phyloP scores from a whole-genome alignment of 1,139 yeast genomes.

The Hanseniaspora gamundiae region DNA sequence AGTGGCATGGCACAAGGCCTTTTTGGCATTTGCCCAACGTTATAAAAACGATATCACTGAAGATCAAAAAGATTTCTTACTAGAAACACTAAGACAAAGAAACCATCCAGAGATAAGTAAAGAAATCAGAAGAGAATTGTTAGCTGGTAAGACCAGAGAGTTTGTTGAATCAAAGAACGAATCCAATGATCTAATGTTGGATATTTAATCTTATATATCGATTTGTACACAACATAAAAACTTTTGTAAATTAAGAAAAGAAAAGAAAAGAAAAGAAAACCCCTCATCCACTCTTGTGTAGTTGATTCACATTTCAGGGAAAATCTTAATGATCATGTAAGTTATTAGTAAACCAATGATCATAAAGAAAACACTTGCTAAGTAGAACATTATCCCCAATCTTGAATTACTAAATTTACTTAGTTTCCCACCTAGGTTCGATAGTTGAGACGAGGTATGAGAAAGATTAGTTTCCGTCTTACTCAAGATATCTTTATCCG shows the following conservation, averaged over 20 bases:
- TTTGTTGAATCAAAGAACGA: conserved; percentile 16
- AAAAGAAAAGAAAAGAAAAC: no score
- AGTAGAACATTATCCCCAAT: conserved; percentile 24
- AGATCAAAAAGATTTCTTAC: conserved; percentile 86
- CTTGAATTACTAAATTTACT: conserved; percentile 23
- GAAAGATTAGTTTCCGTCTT: conserved; percentile 31
- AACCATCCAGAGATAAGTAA: conserved; percentile 85
- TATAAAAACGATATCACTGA: conserved; percentile 95
- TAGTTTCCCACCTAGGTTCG: conserved; percentile 20
- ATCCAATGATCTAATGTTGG: conserved; percentile 20
- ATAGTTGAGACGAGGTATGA: conserved; percentile 25
- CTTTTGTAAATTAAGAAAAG: no score
- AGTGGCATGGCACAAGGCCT: conserved; percentile 94
- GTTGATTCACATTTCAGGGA: conserved; percentile 30
- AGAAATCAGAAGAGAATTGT: conserved; percentile 83
- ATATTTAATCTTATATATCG: conserved; percentile 9
- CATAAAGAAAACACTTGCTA: conserved; percentile 20
- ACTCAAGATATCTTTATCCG: conserved; percentile 25
- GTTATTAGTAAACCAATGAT: conserved; percentile 23
- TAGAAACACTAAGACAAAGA: conserved; percentile 85
- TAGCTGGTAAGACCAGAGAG: conserved; percentile 60
- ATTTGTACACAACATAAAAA: neutral
- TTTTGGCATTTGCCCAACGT: conserved; percentile 86
- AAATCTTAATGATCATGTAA: conserved; percentile 24
- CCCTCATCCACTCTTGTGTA: no score